Base-by-base conservation (phyloP, 176 grass and related monocot genomes). In the Areca catechu region DNA sequence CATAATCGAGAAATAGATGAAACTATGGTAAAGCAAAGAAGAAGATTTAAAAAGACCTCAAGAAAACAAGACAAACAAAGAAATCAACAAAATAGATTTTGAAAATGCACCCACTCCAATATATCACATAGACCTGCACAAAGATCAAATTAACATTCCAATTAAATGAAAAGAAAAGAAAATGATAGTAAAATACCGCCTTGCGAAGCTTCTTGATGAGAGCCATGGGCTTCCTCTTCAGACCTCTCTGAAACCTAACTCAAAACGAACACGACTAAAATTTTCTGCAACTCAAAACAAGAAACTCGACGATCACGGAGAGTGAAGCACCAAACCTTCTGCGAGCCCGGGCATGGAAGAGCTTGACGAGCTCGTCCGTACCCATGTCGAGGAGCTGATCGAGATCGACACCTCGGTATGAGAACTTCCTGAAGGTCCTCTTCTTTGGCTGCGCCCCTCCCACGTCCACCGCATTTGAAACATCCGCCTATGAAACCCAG, bases 151-250 rank as follows among this genome's bases (percentile, higher is more conserved):
- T 37, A 37, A 2, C 30, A 37, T 37, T 37, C 30, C 7, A 37
- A 37, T 37, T 37, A 37, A 37, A 37, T 37, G 0, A 27, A 37
- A 37, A 37, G 28, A 30, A 30, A 30, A 7, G 30, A 37, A 9
- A 37, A 37, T 2, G 7, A 37, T 37, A 37, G 30, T 7, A 37
- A 37, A 37, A 37, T 50, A 63, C 61, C 61, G 61, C 61, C 43
- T 49, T 63, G 47, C 61, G 61, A 20, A 63, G 61, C 61, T 63
- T 63, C 19, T 63, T 63, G 12, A 63, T 63, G 47, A 63, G 61
- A 63, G 61, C 61, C 61, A 63, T 63, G 20, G 61, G 61, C 61
- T 63, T 63, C 43, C 61, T 63, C 37, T 63, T 63, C 61, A 63
- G 19, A 37, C 61, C 61, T 50, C 61, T 63, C 43, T 63, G 61